Conservation (phyloP, 148 eudicot species). For the Limonium bicolor region DNA sequence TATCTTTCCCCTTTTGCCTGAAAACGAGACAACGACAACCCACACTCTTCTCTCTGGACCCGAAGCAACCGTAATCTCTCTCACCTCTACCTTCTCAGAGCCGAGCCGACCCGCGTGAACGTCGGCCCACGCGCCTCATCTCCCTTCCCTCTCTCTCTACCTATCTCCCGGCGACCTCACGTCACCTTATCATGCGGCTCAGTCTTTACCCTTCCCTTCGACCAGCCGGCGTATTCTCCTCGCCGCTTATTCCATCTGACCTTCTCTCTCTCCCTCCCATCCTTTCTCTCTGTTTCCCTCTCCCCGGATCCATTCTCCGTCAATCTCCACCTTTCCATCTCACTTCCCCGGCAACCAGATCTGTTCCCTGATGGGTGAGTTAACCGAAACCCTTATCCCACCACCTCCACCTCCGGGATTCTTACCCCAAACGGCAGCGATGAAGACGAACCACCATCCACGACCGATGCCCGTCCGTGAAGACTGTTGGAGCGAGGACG, state of each 20-base stretch:
- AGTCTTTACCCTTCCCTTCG: conserved; percentile 5
- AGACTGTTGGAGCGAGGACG: conserved; percentile 81
- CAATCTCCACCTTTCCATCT: not conserved
- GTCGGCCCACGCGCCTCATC: conserved; percentile 13
- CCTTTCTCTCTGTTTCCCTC: conserved; percentile 1
- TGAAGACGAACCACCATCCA: conserved; percentile 3
- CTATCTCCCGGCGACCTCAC: conserved; percentile 16
- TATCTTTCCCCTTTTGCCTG: too few species aligned
- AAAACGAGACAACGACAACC: too few species aligned
- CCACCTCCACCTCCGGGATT: too few species aligned
- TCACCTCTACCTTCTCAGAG: too few species aligned
- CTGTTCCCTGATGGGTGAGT: conserved; percentile 23
- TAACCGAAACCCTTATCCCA: conserved; percentile 15
- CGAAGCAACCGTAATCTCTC: too few species aligned
- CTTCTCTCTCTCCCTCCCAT: not conserved
- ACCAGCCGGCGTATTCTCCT: conserved; percentile 22
- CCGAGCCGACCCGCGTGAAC: conserved; percentile 9
- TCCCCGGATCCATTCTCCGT: not conserved
- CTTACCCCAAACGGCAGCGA: too few species aligned
- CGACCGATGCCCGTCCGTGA: conserved; percentile 41
- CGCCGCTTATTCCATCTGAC: conserved; percentile 15
- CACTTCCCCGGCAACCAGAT: not conserved
- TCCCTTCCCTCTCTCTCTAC: conserved; percentile 7
- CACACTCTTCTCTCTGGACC: too few species aligned
- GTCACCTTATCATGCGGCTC: conserved; percentile 19